phyloP scores from a whole-genome alignment of 805 yeast genomes.

The Starmerella cellae region DNA sequence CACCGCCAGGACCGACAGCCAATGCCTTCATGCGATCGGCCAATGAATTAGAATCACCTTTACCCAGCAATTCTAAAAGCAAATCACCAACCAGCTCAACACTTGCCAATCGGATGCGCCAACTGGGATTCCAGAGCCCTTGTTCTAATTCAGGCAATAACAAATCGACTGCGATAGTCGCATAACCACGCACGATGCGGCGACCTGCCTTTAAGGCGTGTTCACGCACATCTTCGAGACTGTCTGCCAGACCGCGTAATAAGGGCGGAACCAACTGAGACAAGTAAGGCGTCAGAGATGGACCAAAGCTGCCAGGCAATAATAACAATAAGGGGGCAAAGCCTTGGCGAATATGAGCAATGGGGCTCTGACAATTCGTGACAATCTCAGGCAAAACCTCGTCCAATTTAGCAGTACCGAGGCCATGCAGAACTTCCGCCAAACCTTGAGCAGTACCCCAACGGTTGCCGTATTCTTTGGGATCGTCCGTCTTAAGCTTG shows the following conservation, averaged over 20 bases:
- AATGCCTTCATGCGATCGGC: constrained; percentile 24
- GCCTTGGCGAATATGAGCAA: constrained; percentile 72
- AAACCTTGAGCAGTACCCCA: constrained; percentile 96
- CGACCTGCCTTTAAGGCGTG: constrained; percentile 87
- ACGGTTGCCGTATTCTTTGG: constrained; percentile 71
- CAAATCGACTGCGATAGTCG: constrained; percentile 82
- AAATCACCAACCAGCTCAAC: constrained; percentile 93
- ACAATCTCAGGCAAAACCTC: constrained; percentile 74
- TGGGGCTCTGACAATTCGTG: constrained; percentile 51
- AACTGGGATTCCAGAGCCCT: constrained; percentile 70
- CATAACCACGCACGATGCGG: constrained; percentile 78
- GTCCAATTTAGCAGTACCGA: constrained; percentile 77
- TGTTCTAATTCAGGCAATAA: constrained; percentile 84
- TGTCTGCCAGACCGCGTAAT: constrained; percentile 79
- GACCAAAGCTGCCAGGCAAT: constrained; percentile 80
- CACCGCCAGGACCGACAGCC: constrained; percentile 22
- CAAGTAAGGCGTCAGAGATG: constrained; percentile 79
- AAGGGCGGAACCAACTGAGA: constrained; percentile 81
- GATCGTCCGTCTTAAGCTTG: constrained; percentile 52
- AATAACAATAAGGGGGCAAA: constrained; percentile 80
- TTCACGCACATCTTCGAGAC: constrained; percentile 74
- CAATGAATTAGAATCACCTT: constrained; percentile 25
- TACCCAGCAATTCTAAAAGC: constrained; percentile 84
- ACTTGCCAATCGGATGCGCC: constrained; percentile 82
- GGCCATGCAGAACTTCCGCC: constrained; percentile 84